Base-by-base conservation (phyloP, 75 land plant species). In the Pseudotsuga menziesii region DNA sequence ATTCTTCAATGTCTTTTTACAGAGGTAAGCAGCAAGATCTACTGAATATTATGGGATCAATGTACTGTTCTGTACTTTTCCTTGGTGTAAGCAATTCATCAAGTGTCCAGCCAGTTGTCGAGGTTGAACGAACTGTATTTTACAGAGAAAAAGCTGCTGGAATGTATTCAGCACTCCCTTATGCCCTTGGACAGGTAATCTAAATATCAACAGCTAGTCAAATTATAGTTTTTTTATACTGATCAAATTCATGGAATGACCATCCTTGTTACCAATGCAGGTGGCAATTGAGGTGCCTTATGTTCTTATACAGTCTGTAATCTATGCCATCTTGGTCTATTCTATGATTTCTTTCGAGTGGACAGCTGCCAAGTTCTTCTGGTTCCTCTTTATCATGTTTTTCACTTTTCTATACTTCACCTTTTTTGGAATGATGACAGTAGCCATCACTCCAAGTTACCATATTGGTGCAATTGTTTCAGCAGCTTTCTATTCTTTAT, bases 341-440 rank as follows among this genome's bases (percentile, higher is more conserved):
- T 29, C 78, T 39, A 93, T 95, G 98, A 80, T 95, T 57, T 77
- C 83, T 69, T 95, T 95, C 36, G 81, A 93, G 73, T 95, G 98
- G 98, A 85, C 84, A 16, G 94, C 83, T 0, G 78, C 81, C n/a
- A 95, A 95, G 66, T 93, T 91, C 83, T 80, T 83, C 57, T 93
- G 96, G 98, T 95, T 91, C 78, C 85, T 79, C 77, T 93, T 85
- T 79, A 58, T 90, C 57, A 80, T 72, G 70, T 96, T 80, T 90
- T 87, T 92, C 89, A 84, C 92, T 19, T 89, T 93, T 75, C 83
- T 93, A 16, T 88, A 86, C 84, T 93, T 88, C 81, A 93, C 98
- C 11, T 91, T 89, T 80, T 94, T 89, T 39, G 98, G 98, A 44
- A 94, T 94, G 98, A 81, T 94, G 94, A 82, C 92, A 27, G 97